Percentiles rank a stretch among this genome's conserved stretches.
Conservation (phyloP, 768 basidiomycete genomes). For the Lentinula sp. region DNA sequence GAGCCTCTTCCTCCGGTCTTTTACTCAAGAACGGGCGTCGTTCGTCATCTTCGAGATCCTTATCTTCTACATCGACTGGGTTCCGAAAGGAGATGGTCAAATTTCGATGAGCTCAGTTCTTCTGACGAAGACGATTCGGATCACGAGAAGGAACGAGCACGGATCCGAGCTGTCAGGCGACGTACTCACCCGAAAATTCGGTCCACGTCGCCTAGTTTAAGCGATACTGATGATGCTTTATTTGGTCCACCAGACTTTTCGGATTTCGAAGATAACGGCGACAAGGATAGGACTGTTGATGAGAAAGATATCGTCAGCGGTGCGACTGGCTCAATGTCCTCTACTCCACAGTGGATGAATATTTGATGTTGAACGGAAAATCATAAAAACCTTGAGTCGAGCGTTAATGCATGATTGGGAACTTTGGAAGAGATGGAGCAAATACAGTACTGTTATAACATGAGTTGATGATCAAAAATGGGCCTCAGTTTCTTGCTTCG, state of each 20-base stretch:
- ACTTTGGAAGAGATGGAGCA: too few relatives aligned
- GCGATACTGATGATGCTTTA: conserved; percentile 14
- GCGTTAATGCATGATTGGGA: too few relatives aligned
- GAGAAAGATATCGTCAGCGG: background rate
- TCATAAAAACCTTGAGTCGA: too few relatives aligned
- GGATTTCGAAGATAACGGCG: conserved; percentile 42
- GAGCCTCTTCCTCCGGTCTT: conserved; percentile 10
- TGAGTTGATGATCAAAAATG: too few relatives aligned
- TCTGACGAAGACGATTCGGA: conserved; percentile 25
- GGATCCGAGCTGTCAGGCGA: conserved; percentile 24
- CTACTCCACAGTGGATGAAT: conserved; percentile 27
- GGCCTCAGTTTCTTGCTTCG: background rate
- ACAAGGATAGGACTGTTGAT: conserved; percentile 11
- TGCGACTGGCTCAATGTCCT: background rate
- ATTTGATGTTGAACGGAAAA: too few relatives aligned
- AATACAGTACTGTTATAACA: too few relatives aligned
- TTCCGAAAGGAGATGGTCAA: conserved; percentile 20
- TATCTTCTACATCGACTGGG: conserved; percentile 4
- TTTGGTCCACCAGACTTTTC: conserved; percentile 30
- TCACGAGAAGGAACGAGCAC: conserved; percentile 36
- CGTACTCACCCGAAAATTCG: background rate
- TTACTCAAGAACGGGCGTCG: conserved; percentile 15
- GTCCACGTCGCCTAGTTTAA: conserved; percentile 12
- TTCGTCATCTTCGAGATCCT: background rate
- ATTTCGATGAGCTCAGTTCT: conserved; percentile 19